Base-by-base conservation (phyloP, 176 grass and related monocot genomes). In the Puccinellia tenuiflora region DNA sequence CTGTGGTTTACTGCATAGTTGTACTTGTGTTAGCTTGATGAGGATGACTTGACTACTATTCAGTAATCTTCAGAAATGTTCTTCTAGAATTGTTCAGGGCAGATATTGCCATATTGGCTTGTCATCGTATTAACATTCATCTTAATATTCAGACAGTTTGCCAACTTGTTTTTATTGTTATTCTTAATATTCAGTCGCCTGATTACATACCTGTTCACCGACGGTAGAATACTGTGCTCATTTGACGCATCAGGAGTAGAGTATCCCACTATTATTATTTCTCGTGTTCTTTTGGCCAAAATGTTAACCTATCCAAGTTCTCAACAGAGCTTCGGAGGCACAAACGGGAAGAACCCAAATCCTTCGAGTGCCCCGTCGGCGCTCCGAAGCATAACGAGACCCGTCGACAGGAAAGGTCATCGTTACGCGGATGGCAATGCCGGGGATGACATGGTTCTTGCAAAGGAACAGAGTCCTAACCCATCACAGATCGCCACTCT, bases 361-460 rank as follows among this genome's bases (percentile, higher is more conserved):
- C 53, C 71, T 25, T 88, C 85, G 4, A 82, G 73, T 39, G 72
- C 86, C 25, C 87, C 88, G 17, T 79, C 86, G 18, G 81, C 88
- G 10, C 90, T 84, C 10, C 70, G 85, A 17, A 91, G 86, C 73
- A 69, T 88, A 77, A 88, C 86, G 6, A 79, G 40, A 21, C 28
- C 67, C 22, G 88, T 76, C n/a, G 88, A 88, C 75, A 83, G 55
- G 5, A 86, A 83, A 15, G 82, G 86, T 10, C 83, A 89, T 63
- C 48, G 29, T 47, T 87, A 79, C 26, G 42, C 80, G 30, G 92
- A 94, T 1, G 73, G 82, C 46, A 80, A 73, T 57, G 42, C 81
- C 28, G 85, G 81, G 72, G 90, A 92, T 67, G 90, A 86, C 79
- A 83, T 81, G 88, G 76, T 92, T 46, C 82, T 92, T 42, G 92